Percentiles rank a stretch among this genome's conserved stretches.
phyloP scores from a whole-genome alignment of 106 monocot species.

The Iris macrosiphon region DNA sequence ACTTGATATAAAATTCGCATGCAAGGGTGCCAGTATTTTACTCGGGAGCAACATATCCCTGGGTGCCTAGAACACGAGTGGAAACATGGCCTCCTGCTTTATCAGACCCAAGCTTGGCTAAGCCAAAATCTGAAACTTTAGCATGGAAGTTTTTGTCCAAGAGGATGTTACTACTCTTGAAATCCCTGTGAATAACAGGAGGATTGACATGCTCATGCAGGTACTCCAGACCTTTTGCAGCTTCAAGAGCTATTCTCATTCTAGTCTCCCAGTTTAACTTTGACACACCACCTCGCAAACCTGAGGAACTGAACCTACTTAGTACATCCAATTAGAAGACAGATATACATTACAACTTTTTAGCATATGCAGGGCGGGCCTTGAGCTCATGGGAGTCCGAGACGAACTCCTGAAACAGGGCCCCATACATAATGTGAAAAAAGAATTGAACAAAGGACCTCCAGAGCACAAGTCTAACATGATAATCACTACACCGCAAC shows the following conservation, averaged over 20 bases:
- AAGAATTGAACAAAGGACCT: no score
- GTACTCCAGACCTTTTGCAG: constrained; percentile 94
- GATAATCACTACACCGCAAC: no score
- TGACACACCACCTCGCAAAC: constrained; percentile 59
- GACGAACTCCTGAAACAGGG: no score
- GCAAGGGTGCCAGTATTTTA: constrained; percentile 24
- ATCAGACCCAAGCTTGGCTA: constrained; percentile 93
- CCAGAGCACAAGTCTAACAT: no score
- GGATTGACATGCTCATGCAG: constrained; percentile 90
- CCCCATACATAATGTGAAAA: no score
- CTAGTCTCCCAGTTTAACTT: constrained; percentile 87
- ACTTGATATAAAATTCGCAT: no score
- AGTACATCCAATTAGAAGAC: no score
- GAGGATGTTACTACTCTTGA: constrained; percentile 99
- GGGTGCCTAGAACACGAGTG: constrained; percentile 91
- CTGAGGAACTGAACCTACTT: constrained; percentile 18
- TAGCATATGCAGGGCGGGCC: no score
- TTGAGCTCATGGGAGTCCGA: no score
- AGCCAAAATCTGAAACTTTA: constrained; percentile 95
- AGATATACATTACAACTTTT: no score
- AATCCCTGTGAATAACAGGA: constrained; percentile 96
- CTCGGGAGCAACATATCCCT: constrained; percentile 99
- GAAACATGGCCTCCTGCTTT: constrained; percentile 98
- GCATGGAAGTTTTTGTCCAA: constrained; percentile 85
- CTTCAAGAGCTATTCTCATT: constrained; percentile 97